Base-by-base conservation (phyloP, 2,329 filamentous ascomycete genomes). In the Xylaria sp. region DNA sequence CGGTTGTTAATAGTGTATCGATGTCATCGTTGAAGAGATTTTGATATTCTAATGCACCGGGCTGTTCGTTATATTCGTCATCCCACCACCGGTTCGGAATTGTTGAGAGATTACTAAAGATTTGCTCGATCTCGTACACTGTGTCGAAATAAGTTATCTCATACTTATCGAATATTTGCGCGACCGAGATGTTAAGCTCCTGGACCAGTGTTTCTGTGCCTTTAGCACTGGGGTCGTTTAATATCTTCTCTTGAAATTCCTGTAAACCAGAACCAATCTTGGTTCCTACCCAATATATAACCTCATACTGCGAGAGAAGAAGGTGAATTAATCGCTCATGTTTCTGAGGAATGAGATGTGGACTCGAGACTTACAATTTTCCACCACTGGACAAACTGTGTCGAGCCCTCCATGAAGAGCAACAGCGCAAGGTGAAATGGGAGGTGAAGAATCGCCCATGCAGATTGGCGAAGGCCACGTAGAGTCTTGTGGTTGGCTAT, bases 401-500 rank as follows among this genome's bases (percentile, higher is more conserved):
- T 86, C 42, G 84, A 82, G 11, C 87, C 89, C 72, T 90, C 87
- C 53, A 89, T 85, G 47, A 89, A 84, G 2, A 91, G 82, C 12
- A 90, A 84, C 32, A 91, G 83, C 5, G 85, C 79, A 1, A 90
- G 82, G 72, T 91, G 88, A 71, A 90, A 87, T 0, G 88, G 88
- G 69, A 89, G 89, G 77, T 90, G 89, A 0, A 87, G 76, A 2
- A 83, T 62, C 0, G 83, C 81, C 86, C 86, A 88, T 47, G 88
- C 75, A 60, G 88, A 84, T 71, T 91, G 89, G 0, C 85, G 84
- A 61, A 87, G 79, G 75, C 82, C 60, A 78, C 85, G 73, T 80
- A 83, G 85, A 55, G 88, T 83, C 47, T 88, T 82, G 66, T 87
- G 84, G 58, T 87, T 87, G 74, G 88, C 88, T 76, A 89, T 87